Conservation (phyloP, 208 protist genomes). For the Trichomonas tenax region DNA sequence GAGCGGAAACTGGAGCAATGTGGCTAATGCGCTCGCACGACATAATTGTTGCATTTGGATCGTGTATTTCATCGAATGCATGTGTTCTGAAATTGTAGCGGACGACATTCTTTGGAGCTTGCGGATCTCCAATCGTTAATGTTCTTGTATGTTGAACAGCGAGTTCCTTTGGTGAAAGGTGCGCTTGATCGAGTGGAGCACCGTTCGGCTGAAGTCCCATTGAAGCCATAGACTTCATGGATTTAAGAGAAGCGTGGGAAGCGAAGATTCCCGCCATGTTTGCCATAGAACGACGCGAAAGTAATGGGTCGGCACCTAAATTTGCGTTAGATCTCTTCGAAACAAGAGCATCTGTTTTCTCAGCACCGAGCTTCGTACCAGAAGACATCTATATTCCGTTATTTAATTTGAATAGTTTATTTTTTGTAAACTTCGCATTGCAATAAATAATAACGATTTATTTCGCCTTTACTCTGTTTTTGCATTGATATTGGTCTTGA, state of each 20-base stretch:
- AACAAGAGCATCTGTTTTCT: background rate
- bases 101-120: background rate
- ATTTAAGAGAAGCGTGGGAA: background rate
- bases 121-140: background rate
- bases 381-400: background rate
- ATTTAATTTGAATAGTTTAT: background rate
- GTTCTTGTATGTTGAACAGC: background rate
- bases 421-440: background rate
- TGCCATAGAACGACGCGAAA: background rate
- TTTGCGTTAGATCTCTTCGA: background rate
- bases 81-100: background rate
- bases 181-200: background rate
- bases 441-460: background rate
- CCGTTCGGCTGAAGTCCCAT: background rate
- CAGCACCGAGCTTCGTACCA: background rate
- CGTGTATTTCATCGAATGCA: background rate
- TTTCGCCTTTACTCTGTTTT: too few relatives aligned
- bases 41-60: background rate
- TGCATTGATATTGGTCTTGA: too few relatives aligned
- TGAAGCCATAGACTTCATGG: background rate
- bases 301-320: background rate
- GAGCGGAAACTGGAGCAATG: background rate
- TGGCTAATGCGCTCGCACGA: background rate
- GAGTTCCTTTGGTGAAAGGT: background rate
- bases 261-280: background rate